These are phyloP conservation scores for Chlamydomonas applanata DNA, from an alignment of 139 green algal genomes.

Conservation along the genomic window DNA sequence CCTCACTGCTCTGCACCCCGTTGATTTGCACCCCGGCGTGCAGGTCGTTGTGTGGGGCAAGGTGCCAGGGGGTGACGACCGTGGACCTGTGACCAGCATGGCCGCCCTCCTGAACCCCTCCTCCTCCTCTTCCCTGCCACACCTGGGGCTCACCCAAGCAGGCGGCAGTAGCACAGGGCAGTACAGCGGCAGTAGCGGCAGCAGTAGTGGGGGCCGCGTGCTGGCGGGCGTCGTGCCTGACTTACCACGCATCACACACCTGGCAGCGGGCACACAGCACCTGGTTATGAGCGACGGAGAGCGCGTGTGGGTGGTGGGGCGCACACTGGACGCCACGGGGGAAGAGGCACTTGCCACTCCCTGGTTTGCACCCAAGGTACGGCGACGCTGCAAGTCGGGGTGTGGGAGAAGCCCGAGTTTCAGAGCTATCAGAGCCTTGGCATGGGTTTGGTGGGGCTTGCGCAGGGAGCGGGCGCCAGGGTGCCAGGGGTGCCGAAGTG, in stretches of 20 bases:
- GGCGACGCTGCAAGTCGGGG: too few relatives aligned
- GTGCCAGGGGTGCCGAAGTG: too few relatives aligned
- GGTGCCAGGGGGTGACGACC: constrained; percentile 23
- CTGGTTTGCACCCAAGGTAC: constrained; percentile 13
- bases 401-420: too few relatives aligned
- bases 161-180: neutral
- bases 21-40: constrained; percentile 10
- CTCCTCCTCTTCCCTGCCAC: neutral
- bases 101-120: too few relatives aligned
- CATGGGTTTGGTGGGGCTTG: too few relatives aligned
- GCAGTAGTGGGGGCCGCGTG: constrained; percentile 9
- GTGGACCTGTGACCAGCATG: neutral
- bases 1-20: too few relatives aligned
- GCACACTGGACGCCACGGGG: constrained; percentile 23
- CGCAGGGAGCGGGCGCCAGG: too few relatives aligned
- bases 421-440: neutral
- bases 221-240: constrained; percentile 35
- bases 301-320: constrained; percentile 57
- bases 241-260: constrained; percentile 50
- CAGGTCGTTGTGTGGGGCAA: constrained; percentile 67
- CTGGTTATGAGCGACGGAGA: constrained; percentile 57
- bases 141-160: constrained; percentile 1
- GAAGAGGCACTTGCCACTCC: constrained; percentile 4
- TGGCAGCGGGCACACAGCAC: constrained; percentile 59
- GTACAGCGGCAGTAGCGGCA: too few relatives aligned